Conservation (phyloP, 768 basidiomycete genomes). For the Mycena rebaudengoi region DNA sequence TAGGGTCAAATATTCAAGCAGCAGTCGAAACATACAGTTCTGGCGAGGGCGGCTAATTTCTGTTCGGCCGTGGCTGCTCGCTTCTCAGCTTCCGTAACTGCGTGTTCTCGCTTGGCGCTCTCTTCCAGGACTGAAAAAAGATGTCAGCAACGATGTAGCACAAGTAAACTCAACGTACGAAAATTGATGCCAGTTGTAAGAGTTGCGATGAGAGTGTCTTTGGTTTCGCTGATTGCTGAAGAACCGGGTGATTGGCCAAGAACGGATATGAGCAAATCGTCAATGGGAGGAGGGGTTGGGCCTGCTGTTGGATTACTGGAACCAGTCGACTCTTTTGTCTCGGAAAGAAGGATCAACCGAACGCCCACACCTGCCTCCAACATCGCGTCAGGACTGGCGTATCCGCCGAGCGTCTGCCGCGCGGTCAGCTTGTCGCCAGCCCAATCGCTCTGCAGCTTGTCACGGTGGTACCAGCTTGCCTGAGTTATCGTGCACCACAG, state of each 20-base stretch:
- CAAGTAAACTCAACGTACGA: neutral
- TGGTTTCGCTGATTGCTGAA: neutral
- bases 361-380: conserved; percentile 4
- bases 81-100: neutral
- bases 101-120: neutral
- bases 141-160: neutral
- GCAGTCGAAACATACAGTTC: neutral
- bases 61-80: conserved; percentile 1
- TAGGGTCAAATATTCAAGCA: too few relatives aligned
- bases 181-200: conserved; percentile 4
- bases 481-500: conserved; percentile 18
- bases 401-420: conserved; percentile 9
- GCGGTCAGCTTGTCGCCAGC: neutral
- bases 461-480: conserved; percentile 18
- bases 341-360: conserved; percentile 6
- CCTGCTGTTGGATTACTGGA: too few relatives aligned
- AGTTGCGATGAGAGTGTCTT: neutral
- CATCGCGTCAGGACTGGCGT: neutral
- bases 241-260: neutral
- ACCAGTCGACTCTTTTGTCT: neutral
- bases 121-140: neutral
- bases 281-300: neutral
- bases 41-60: neutral
- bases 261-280: neutral
- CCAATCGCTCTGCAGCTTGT: conserved; percentile 2